Evolutionary conservation across 2,329 filamentous ascomycete species (phyloP).

Genomic region (Ophiocordyceps unilateralis): DNA sequence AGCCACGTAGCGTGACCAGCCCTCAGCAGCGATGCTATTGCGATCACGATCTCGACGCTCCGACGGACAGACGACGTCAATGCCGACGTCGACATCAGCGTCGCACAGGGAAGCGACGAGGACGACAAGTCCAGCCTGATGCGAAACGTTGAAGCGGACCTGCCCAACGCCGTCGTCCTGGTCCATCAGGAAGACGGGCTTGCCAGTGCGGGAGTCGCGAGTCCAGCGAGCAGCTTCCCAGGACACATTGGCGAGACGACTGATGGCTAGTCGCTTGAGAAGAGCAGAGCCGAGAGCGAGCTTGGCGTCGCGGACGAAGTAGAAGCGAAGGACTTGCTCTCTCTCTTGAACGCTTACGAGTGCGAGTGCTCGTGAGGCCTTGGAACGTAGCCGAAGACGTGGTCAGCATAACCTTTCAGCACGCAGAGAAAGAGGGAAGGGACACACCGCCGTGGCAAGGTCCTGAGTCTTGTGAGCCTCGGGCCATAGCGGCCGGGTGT

Average conservation of each 20-base stretch:
- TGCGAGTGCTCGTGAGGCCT: slow-evolving; percentile 37
- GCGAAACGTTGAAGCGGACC: slow-evolving; percentile 57
- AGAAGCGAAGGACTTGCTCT: slow-evolving; percentile 38
- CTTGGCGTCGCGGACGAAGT: slow-evolving; percentile 54
- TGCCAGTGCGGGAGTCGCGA: slow-evolving; percentile 31
- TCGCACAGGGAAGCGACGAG: slow-evolving; percentile 37
- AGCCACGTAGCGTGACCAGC: slow-evolving; percentile 52
- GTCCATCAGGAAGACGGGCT: slow-evolving; percentile 28
- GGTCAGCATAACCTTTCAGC: too few species aligned
- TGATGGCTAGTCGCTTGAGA: slow-evolving; percentile 54
- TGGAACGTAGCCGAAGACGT: too few species aligned
- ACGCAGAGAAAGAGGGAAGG: too few species aligned
- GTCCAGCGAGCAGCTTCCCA: slow-evolving; percentile 38
- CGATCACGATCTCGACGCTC: slow-evolving; percentile 50
- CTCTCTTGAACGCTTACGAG: slow-evolving; percentile 39
- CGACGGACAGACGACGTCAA: slow-evolving; percentile 59
- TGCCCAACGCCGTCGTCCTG: slow-evolving; percentile 27
- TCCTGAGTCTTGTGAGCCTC: slow-evolving; percentile 29
- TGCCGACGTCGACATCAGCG: slow-evolving; percentile 35
- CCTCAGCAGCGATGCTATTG: slow-evolving; percentile 34
- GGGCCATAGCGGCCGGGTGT: slow-evolving; percentile 43
- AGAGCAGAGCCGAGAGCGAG: slow-evolving; percentile 57
- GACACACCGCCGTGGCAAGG: slow-evolving; percentile 23
- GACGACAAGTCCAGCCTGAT: slow-evolving; percentile 60
- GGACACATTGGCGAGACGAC: slow-evolving; percentile 35